Evolutionary conservation across 768 basidiomycete genomes (phyloP).

Genomic region (Lepiota brunneoincarnata): DNA sequence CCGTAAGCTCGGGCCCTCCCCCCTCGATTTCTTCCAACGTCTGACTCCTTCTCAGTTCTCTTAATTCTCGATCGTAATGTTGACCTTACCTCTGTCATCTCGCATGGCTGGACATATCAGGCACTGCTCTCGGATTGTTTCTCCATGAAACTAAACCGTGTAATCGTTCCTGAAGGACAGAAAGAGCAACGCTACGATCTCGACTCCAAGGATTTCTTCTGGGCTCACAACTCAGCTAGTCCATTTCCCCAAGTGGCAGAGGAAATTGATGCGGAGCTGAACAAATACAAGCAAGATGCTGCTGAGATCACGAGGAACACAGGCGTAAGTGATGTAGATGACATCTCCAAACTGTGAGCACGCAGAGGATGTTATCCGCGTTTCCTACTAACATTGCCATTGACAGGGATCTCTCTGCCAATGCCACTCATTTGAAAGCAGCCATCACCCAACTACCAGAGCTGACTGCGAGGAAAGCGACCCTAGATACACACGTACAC

Average conservation of each 20-base stretch:
- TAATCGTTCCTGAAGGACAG: conserved; percentile 69
- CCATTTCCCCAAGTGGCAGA: conserved; percentile 99
- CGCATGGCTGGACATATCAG: conserved; percentile 99
- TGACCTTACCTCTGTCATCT: conserved; percentile 89
- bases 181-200: conserved; percentile 90
- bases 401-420: conserved; percentile 81
- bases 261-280: conserved; percentile 91
- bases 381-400: neutral
- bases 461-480: conserved; percentile 93
- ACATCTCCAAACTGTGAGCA: conserved; percentile 88
- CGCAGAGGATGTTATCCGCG: neutral
- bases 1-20: conserved; percentile 43
- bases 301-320: conserved; percentile 96
- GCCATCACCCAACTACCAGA: conserved; percentile 97
- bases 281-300: conserved; percentile 92
- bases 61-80: conserved; percentile 94
- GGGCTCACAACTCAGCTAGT: conserved; percentile 93
- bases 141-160: conserved; percentile 94
- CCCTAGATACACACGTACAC: conserved; percentile 98
- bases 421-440: conserved; percentile 92
- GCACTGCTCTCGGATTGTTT: conserved; percentile 97
- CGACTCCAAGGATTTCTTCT: conserved; percentile 98
- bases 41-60: conserved; percentile 57
- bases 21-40: conserved; percentile 2
- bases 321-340: conserved; percentile 93